Conservation (phyloP, 768 basidiomycete genomes). For the Amanita rubescens region DNA sequence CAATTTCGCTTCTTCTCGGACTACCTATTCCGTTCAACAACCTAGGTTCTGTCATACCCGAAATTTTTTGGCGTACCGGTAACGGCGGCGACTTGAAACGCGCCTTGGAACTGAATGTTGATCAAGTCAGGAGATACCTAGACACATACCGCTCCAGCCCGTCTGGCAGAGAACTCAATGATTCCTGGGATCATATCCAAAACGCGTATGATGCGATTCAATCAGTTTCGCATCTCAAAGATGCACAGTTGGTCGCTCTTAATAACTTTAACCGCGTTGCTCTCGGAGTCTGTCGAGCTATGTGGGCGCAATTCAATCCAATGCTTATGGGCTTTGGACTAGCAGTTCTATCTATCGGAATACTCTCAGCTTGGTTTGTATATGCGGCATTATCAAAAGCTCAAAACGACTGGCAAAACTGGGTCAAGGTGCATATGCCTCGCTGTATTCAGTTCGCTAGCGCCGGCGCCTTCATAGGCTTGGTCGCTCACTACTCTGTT, state of each 20-base stretch:
- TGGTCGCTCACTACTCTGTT: conserved; percentile 24
- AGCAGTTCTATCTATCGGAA: conserved; percentile 45
- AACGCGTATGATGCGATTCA: conserved; percentile 34
- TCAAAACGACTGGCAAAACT: conserved; percentile 34
- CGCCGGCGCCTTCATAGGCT: conserved; percentile 31
- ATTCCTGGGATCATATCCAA: conserved; percentile 48
- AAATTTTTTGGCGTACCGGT: conserved; percentile 64
- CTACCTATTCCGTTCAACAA: conserved; percentile 95
- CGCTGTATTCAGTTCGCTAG: conserved; percentile 26
- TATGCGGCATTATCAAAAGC: conserved; percentile 41
- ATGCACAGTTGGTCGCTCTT: conserved; percentile 30
- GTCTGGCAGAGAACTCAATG: conserved; percentile 69
- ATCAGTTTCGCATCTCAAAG: conserved; percentile 13
- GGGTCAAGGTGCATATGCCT: conserved; percentile 27
- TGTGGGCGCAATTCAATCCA: conserved; percentile 95
- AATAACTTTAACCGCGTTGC: conserved; percentile 53
- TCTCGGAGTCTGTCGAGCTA: conserved; percentile 63
- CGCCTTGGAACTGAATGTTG: conserved; percentile 64
- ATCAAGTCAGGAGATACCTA: conserved; percentile 73
- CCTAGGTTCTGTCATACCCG: conserved; percentile 86
- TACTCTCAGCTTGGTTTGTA: conserved; percentile 47
- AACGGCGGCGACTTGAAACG: conserved; percentile 34
- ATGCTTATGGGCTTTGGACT: conserved; percentile 72
- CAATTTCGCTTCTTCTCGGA: conserved; percentile 83
- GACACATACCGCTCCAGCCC: conserved; percentile 64